Base-by-base conservation (phyloP, 1,139 yeast genomes). In the Blastobotrys persicus region DNA sequence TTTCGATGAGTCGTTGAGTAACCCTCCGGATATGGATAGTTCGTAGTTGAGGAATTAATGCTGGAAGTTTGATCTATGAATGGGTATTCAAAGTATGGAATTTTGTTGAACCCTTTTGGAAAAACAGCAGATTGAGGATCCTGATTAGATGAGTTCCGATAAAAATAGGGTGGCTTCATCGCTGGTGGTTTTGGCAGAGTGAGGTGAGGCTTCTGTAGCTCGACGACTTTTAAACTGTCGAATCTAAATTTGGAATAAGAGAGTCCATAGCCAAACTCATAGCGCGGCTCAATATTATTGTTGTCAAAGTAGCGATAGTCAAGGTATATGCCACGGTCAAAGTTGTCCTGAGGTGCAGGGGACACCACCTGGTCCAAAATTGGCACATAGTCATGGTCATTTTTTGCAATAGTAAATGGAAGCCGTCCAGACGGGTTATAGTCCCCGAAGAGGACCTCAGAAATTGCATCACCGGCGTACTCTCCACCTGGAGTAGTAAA, bases 331-430 rank as follows among this genome's bases (percentile, higher is more conserved):
- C 62, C 64, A 43, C 56, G 55, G 49, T 74, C 78, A 45, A 65
- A 58, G 40, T 57, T 48, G 49, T 70, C 72, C 65, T 80, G 83
- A 11, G 74, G 75, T 28, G 53, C 57, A 4, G 53, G 49, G n/a
- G 40, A 46, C 17, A 52, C 51, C 11, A 37, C 16, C 28, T 37
- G 56, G 46, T 71, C 75, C 51, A 77, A 59, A n/a, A 80, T 67
- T 17, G 79, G 77, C 19, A 77, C 80, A 57, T 80, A 80, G 54
- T 80, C 83, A 56, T 69, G 76, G 42, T 69, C 71, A 55, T 78
- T 77, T 59, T 72, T 75, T 12, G 86, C 85, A 58, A 81, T 74
- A 1, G 86, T 80, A 58, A 80, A 81, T 0, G 87, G 85, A 43
- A 81, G 69, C 56, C 77, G 75, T 2, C 86, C 87, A 18, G 83